phyloP scores from a whole-genome alignment of 1,139 yeast species.

The Diutina scorzettiae region DNA sequence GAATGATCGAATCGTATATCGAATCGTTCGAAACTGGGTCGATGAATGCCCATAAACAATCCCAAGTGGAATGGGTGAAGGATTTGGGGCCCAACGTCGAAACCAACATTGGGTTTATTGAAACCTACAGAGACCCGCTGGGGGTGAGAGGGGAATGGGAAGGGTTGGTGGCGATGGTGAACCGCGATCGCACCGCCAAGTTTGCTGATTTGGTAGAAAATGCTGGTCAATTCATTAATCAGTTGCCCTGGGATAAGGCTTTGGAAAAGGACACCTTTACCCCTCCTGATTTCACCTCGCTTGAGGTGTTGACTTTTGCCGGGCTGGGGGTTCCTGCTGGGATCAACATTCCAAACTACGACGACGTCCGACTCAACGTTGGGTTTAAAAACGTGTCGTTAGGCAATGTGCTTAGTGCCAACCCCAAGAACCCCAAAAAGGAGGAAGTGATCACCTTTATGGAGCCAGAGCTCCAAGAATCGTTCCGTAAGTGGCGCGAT shows the following conservation, averaged over 20 bases:
- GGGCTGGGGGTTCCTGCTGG: slow-evolving; percentile 91
- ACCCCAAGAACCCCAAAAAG: slow-evolving; percentile 45
- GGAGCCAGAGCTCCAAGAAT: slow-evolving; percentile 34
- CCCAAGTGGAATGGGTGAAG: slow-evolving; percentile 82
- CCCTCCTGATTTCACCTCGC: slow-evolving; percentile 84
- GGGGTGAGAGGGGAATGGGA: slow-evolving; percentile 95
- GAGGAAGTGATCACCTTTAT: slow-evolving; percentile 65
- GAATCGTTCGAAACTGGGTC: slow-evolving; percentile 72
- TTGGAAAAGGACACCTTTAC: slow-evolving; percentile 79
- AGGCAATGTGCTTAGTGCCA: slow-evolving; percentile 72
- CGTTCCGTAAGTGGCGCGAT: slow-evolving; percentile 61
- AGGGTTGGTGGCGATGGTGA: slow-evolving; percentile 85
- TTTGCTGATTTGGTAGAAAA: slow-evolving; percentile 55
- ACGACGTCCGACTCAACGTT: slow-evolving; percentile 67
- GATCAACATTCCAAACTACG: slow-evolving; percentile 85
- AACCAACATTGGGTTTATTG: slow-evolving; percentile 81
- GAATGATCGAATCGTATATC: slow-evolving; percentile 54
- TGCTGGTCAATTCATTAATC: slow-evolving; percentile 52
- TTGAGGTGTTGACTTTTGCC: slow-evolving; percentile 82
- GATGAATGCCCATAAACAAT: slow-evolving; percentile 72
- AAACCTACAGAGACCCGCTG: slow-evolving; percentile 84
- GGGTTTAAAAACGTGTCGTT: slow-evolving; percentile 86
- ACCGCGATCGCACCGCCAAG: slow-evolving; percentile 74
- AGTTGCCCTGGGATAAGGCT: slow-evolving; percentile 65
- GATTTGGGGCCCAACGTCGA: slow-evolving; percentile 77